Conservation (phyloP, 2,329 filamentous ascomycete species). For the Aureobasidium sp. region DNA sequence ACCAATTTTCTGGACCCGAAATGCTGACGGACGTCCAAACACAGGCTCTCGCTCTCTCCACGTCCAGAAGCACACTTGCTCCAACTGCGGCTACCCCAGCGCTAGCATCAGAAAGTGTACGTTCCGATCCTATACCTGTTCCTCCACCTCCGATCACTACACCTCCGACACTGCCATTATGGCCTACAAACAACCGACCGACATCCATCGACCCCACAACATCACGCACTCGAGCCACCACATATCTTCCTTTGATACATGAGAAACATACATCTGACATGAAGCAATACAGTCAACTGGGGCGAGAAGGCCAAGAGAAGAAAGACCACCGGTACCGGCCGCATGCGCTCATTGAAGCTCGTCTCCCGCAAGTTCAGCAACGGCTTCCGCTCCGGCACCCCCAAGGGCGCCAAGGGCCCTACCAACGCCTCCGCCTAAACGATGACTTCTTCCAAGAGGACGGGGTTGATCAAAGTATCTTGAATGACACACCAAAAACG, state of each 20-base stretch:
- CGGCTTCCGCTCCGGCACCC: conserved; percentile 86
- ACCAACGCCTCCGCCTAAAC: conserved; percentile 22
- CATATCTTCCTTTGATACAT: neutral
- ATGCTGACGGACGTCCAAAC: conserved; percentile 20
- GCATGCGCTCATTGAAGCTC: conserved; percentile 89
- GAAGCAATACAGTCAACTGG: conserved; percentile 74
- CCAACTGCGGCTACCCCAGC: conserved; percentile 91
- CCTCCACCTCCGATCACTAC: neutral
- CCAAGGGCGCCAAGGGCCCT: conserved; percentile 72
- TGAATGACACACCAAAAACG: neutral
- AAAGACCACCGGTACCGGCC: conserved; percentile 97
- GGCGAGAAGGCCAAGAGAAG: conserved; percentile 99
- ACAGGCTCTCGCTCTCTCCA: conserved; percentile 92
- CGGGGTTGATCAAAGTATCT: neutral
- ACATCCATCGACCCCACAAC: neutral
- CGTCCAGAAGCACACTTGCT: conserved; percentile 99
- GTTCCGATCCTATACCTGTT: conserved; percentile 33
- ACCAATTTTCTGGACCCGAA: conserved; percentile 6
- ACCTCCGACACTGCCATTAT: neutral
- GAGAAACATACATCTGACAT: conserved; percentile 13
- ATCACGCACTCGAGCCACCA: neutral
- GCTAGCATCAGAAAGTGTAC: conserved; percentile 98
- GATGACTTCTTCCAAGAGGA: neutral
- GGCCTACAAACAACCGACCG: neutral
- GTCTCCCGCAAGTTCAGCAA: conserved; percentile 94